A percentile compares a stretch with the other conserved stretches of the same genome.
phyloP scores from a whole-genome alignment of 2,329 filamentous ascomycete species.

The Penicillium freii region DNA sequence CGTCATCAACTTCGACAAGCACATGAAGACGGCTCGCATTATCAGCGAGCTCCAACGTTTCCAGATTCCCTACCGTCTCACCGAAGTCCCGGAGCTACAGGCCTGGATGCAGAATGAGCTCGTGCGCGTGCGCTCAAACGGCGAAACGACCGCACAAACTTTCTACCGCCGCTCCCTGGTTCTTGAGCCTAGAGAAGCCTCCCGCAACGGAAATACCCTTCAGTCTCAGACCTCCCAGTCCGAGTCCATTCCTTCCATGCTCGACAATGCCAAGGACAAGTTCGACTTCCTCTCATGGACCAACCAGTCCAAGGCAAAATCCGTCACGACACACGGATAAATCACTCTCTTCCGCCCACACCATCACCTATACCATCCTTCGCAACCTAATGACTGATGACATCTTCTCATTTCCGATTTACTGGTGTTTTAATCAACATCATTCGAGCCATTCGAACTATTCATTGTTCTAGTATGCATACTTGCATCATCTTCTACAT shows the following conservation, averaged over 20 bases:
- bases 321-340: slow-evolving; percentile 38
- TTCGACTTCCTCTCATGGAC: slow-evolving; percentile 55
- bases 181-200: slow-evolving; percentile 64
- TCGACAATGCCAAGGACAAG: slow-evolving; percentile 48
- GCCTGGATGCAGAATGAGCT: slow-evolving; percentile 88
- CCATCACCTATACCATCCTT: slow-evolving; percentile 2
- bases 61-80: slow-evolving; percentile 85
- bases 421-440: slow-evolving; percentile 10
- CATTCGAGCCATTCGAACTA: not conserved
- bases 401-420: slow-evolving; percentile 10
- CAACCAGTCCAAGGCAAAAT: slow-evolving; percentile 44
- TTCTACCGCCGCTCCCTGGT: slow-evolving; percentile 82
- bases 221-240: slow-evolving; percentile 21
- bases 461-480: slow-evolving; percentile 10
- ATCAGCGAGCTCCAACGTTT: slow-evolving; percentile 95
- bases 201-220: slow-evolving; percentile 21
- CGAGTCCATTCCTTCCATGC: slow-evolving; percentile 33
- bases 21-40: slow-evolving; percentile 89
- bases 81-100: slow-evolving; percentile 82
- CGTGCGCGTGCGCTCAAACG: slow-evolving; percentile 65
- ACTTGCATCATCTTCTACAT: slow-evolving; percentile 14
- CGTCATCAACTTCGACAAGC: slow-evolving; percentile 98
- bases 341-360: not conserved
- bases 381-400: slow-evolving; percentile 24
- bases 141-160: slow-evolving; percentile 61